Evolutionary conservation across 345 rosid species (phyloP).

Genomic region (Clarkia xantiana): DNA sequence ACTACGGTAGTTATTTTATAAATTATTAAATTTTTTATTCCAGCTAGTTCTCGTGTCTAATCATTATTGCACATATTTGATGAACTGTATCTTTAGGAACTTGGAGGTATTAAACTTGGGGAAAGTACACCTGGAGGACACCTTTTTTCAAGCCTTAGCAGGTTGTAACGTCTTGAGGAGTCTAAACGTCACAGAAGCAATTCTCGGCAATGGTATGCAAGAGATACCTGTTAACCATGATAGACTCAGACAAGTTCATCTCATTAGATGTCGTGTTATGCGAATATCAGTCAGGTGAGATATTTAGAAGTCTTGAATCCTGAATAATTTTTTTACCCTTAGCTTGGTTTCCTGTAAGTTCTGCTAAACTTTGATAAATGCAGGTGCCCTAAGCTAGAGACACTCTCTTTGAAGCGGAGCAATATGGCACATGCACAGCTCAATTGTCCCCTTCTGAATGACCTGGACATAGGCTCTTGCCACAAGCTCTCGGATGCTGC

Average conservation of each 20-base stretch:
- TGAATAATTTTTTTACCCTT: no score
- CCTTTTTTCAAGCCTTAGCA: conserved; percentile 59
- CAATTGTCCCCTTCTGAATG: conserved; percentile 59
- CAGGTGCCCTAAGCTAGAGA: conserved; percentile 82
- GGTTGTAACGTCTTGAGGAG: conserved; percentile 66
- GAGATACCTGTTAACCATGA: conserved; percentile 83
- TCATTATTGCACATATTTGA: conserved; percentile 1
- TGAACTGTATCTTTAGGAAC: conserved; percentile 31
- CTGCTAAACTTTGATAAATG: neutral
- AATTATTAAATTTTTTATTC: neutral
- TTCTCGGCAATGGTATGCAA: conserved; percentile 64
- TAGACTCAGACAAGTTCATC: conserved; percentile 49
- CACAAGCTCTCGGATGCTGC: conserved; percentile 97
- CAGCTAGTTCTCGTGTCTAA: neutral
- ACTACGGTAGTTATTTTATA: conserved; percentile 29
- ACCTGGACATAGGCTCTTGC: conserved; percentile 82
- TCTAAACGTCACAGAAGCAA: conserved; percentile 61
- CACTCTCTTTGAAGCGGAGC: conserved; percentile 78
- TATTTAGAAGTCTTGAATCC: neutral
- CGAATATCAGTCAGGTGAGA: conserved; percentile 70
- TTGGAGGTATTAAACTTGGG: conserved; percentile 72
- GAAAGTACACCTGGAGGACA: conserved; percentile 53
- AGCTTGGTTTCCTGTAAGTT: conserved; percentile 3
- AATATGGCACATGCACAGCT: conserved; percentile 79
- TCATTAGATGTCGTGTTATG: conserved; percentile 76